phyloP scores from a whole-genome alignment of 1,284 basidiomycete genomes.

The Mycena sp. region DNA sequence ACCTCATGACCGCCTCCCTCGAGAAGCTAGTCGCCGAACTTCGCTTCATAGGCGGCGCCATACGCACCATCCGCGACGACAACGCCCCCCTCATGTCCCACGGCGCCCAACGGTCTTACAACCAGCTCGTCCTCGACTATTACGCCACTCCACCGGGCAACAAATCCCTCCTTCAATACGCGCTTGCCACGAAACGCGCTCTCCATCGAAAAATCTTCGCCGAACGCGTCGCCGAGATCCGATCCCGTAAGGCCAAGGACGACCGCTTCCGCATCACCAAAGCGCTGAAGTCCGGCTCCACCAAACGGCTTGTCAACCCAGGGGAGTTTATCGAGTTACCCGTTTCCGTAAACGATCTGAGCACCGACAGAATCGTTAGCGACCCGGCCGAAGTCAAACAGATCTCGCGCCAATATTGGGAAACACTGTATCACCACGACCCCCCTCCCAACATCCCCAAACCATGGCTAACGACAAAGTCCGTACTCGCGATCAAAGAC shows the following conservation, averaged over 20 bases:
- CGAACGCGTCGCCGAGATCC: neutral
- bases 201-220: slow-evolving; percentile 3
- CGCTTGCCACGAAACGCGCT: too few species aligned
- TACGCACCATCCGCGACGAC: too few species aligned
- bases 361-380: neutral
- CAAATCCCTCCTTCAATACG: too few species aligned
- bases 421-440: neutral
- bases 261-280: slow-evolving; percentile 2
- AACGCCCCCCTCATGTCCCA: too few species aligned
- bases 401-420: neutral
- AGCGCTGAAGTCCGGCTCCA: neutral
- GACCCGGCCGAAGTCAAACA: neutral
- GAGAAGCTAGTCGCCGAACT: too few species aligned
- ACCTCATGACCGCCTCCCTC: too few species aligned
- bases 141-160: too few species aligned
- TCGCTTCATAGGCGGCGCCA: too few species aligned
- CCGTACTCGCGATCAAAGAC: too few species aligned
- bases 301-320: neutral
- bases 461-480: too few species aligned
- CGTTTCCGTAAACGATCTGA: neutral
- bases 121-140: too few species aligned
- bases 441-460: neutral
- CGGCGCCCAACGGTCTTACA: too few species aligned
- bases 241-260: neutral
- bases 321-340: neutral